Base-by-base conservation (phyloP, 768 basidiomycete species). In the Jaapia argillacea region DNA sequence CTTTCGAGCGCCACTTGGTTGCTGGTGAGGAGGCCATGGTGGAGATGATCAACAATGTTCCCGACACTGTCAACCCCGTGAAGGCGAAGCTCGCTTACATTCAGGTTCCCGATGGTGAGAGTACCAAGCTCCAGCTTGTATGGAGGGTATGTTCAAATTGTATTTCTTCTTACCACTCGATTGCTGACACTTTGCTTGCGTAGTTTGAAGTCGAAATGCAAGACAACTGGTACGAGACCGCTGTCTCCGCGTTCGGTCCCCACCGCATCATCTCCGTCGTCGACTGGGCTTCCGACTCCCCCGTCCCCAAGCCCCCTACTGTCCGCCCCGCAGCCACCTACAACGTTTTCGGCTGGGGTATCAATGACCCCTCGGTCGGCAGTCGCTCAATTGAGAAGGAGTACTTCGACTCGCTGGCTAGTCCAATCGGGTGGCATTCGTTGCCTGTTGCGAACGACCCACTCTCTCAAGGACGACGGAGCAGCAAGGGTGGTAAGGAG, bases 191-290 rank as follows among this genome's bases (percentile, higher is more conserved):
- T 6, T n/a, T 43, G 31, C 4, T 40, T 35, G 18, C 31, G 3
- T 35, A 84, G 79, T 85, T 92, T 54, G 89, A 92, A 57, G 84
- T 94, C 36, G 85, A 91, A 71, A 89, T 94, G 85, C 57, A 81
- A 56, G 81, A 96, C 64, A 97, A 92, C 63, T 94, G 89, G 89
- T 98, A 98, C 53, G 91, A 97, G 61, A 77, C 90, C 3, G 74
- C 87, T 18, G 81, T 99, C 33, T 81, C 85, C 7, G 79, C 77
- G 1, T 58, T 65, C 23, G 60, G 71, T n/a, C 85, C 89, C 21
- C 81, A 90, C 57, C 73, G 79, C 48, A 81, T 92, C 51, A 66
- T 97, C 54, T 81, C 84, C 22, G 89, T 93, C 27, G 87, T 94
- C 48, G 94, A 98, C 58, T 97, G 92, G 93, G 91, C 83, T 1